Evolutionary conservation across 305 asterid species (phyloP).

Genomic region (Striga hermonthica): DNA sequence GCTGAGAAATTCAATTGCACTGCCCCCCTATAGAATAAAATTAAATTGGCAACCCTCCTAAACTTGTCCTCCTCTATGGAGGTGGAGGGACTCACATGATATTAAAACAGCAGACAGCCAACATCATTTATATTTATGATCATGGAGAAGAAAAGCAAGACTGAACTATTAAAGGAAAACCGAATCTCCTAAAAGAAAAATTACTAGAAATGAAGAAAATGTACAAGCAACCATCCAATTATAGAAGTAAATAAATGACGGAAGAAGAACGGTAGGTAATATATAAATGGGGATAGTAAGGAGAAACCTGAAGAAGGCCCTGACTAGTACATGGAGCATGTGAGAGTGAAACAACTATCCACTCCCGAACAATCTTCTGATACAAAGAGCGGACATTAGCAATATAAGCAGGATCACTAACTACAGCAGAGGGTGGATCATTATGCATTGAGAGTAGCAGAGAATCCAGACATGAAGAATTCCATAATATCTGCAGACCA

Average conservation of each 20-base stretch:
- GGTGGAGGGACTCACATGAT: conserved; percentile 6
- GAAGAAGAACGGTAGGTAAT: conserved; percentile 22
- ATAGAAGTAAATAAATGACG: not conserved
- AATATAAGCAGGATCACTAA: conserved; percentile 93
- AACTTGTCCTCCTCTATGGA: conserved; percentile 10
- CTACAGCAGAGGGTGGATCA: conserved; percentile 88
- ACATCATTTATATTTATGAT: conserved; percentile 3
- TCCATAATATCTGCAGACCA: conserved; percentile 83
- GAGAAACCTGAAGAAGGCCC: conserved; percentile 98
- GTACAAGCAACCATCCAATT: conserved; percentile 21
- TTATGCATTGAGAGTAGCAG: conserved; percentile 80
- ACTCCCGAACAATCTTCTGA: conserved; percentile 90
- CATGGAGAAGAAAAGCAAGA: conserved; percentile 11
- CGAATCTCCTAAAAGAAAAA: conserved; percentile 9
- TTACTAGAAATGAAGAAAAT: conserved; percentile 5
- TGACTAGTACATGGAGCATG: conserved; percentile 99
- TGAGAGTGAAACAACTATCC: conserved; percentile 93
- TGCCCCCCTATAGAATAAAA: not conserved
- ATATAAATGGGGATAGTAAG: conserved; percentile 25
- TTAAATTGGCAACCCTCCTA: not conserved
- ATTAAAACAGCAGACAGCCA: conserved; percentile 12
- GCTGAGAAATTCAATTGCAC: not conserved
- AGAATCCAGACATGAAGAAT: conserved; percentile 89
- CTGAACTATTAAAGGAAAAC: conserved; percentile 2
- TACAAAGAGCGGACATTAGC: conserved; percentile 87